Conservation (phyloP, 768 basidiomycete genomes). For the Dendrothele bispora region DNA sequence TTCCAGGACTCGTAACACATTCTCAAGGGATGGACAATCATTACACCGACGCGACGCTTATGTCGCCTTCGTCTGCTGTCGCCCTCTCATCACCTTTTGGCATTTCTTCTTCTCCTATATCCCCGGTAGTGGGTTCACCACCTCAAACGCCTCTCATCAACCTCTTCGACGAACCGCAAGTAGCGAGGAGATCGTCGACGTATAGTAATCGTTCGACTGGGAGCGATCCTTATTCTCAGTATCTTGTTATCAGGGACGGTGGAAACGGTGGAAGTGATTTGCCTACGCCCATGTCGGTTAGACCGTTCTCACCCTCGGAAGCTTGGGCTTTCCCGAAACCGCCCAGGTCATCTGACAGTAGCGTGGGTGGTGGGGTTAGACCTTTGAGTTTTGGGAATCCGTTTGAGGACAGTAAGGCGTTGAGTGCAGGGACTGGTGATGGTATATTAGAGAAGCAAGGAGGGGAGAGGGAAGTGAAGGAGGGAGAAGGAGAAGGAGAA, state of each 20-base stretch:
- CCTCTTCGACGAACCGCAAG: constrained; percentile 8
- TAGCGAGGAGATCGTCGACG: constrained; percentile 35
- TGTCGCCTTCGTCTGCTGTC: too few relatives aligned
- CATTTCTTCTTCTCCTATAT: too few relatives aligned
- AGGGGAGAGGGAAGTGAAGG: too few relatives aligned
- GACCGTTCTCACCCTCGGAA: constrained; percentile 67
- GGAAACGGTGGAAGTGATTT: constrained; percentile 9
- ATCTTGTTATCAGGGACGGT: constrained; percentile 30
- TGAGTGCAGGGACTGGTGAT: too few relatives aligned
- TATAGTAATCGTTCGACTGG: constrained; percentile 37
- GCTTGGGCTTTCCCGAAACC: constrained; percentile 71
- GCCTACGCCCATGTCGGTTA: constrained; percentile 57
- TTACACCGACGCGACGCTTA: too few relatives aligned
- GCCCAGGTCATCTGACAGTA: constrained; percentile 31
- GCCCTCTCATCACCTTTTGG: too few relatives aligned
- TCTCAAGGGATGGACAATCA: not conserved
- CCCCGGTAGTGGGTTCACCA: constrained; percentile 9
- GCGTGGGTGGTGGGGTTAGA: constrained; percentile 8
- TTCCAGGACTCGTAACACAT: constrained; percentile 7
- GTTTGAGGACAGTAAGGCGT: constrained; percentile 28
- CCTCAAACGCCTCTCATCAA: constrained; percentile 10
- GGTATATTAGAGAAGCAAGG: too few relatives aligned
- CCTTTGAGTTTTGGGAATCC: constrained; percentile 15
- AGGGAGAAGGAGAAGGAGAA: constrained; percentile 28
- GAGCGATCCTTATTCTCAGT: constrained; percentile 39